A percentile compares a stretch with the other conserved stretches of the same genome.
Evolutionary conservation across 1,139 yeast genomes (phyloP).

Genomic region (Taphrina confusa): DNA sequence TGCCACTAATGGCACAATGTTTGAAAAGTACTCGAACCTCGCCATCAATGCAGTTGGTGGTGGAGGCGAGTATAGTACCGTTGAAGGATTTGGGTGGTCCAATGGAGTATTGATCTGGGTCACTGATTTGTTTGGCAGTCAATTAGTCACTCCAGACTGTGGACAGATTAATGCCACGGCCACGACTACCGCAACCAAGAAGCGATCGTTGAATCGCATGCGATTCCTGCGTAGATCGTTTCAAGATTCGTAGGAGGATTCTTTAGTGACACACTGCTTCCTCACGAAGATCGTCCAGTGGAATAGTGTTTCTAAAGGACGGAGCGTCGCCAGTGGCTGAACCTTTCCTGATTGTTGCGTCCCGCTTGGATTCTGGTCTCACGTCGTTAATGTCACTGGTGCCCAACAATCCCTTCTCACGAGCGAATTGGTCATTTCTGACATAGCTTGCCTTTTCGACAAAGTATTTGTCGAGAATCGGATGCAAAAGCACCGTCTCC

Average conservation of each 20-base stretch:
- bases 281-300: not conserved
- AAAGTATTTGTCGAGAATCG: constrained; percentile 51
- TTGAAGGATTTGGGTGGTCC: constrained; percentile 34
- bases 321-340: constrained; percentile 1
- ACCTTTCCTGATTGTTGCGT: constrained; percentile 3
- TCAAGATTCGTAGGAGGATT: not conserved
- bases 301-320: not conserved
- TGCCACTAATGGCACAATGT: constrained; percentile 25
- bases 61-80: constrained; percentile 36
- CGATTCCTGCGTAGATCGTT: not conserved
- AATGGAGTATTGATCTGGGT: constrained; percentile 35
- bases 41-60: constrained; percentile 32
- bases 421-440: constrained; percentile 14
- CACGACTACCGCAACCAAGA: not conserved
- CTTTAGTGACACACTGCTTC: not conserved
- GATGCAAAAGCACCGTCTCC: constrained; percentile 86
- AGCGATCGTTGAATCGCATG: not conserved
- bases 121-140: constrained; percentile 24
- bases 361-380: constrained; percentile 14
- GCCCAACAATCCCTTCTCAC: constrained; percentile 18
- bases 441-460: constrained; percentile 25
- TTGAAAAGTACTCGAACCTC: constrained; percentile 29
- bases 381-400: constrained; percentile 11
- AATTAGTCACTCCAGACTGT: constrained; percentile 26
- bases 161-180: constrained; percentile 8